Evolutionary conservation across 2,329 filamentous ascomycete genomes (phyloP).

Genomic region (Talaromyces sp.): DNA sequence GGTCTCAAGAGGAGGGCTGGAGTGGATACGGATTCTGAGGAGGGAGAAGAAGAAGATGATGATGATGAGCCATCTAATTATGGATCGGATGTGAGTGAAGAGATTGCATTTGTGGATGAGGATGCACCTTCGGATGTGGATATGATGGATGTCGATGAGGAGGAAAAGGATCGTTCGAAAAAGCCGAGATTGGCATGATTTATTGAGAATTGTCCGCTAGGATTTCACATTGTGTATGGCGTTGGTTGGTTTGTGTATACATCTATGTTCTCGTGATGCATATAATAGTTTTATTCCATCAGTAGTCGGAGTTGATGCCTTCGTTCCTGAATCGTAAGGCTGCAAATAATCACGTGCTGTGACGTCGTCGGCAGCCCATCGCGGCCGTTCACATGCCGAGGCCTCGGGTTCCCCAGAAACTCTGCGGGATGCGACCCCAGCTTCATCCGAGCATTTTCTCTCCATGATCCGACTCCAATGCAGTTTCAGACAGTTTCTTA

Average conservation of each 20-base stretch:
- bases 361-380: constrained; percentile 6
- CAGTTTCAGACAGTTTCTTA: not conserved
- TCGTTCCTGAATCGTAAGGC: not conserved
- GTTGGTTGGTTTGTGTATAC: constrained; percentile 6
- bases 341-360: constrained; percentile 1
- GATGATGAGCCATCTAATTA: constrained; percentile 12
- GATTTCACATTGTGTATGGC: constrained; percentile 6
- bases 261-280: not conserved
- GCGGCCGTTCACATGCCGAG: constrained; percentile 13
- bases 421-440: constrained; percentile 1
- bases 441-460: not conserved
- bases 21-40: constrained; percentile 52
- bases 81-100: constrained; percentile 11
- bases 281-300: not conserved
- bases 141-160: constrained; percentile 42
- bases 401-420: constrained; percentile 9
- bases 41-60: constrained; percentile 17
- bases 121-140: constrained; percentile 35
- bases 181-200: constrained; percentile 10
- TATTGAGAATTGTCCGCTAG: not conserved
- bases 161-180: constrained; percentile 10
- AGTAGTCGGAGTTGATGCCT: not conserved
- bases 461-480: not conserved
- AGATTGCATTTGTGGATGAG: constrained; percentile 13
- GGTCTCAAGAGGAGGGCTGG: constrained; percentile 80